phyloP scores from a whole-genome alignment of 768 basidiomycete species.

The Rickenella mellea region DNA sequence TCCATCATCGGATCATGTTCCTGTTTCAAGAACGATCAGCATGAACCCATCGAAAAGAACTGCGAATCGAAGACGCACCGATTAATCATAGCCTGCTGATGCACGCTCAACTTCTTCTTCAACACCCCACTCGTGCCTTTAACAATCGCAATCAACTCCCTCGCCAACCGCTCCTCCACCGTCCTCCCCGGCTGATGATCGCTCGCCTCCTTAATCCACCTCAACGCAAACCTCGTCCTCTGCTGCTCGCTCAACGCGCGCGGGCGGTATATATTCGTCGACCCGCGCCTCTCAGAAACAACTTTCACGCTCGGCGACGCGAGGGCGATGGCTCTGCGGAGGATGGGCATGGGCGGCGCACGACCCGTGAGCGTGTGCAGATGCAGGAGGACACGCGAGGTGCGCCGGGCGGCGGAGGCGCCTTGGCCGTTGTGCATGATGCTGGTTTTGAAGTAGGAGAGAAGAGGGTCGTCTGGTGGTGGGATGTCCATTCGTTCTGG shows the following conservation, averaged over 20 bases:
- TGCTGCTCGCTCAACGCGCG: slow-evolving; percentile 74
- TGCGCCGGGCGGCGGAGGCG: slow-evolving; percentile 44
- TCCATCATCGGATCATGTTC: no score
- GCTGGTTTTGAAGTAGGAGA: slow-evolving; percentile 53
- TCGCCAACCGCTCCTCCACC: slow-evolving; percentile 63
- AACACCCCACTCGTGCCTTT: slow-evolving; percentile 52
- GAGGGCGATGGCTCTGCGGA: slow-evolving; percentile 59
- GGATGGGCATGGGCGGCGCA: slow-evolving; percentile 69
- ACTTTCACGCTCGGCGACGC: slow-evolving; percentile 66
- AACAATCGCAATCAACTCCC: slow-evolving; percentile 68
- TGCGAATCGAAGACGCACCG: slow-evolving; percentile 48
- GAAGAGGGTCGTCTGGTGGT: slow-evolving; percentile 66
- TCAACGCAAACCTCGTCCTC: slow-evolving; percentile 57
- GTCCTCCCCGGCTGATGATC: slow-evolving; percentile 46
- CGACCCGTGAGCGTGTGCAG: slow-evolving; percentile 71
- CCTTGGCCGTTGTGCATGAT: slow-evolving; percentile 60
- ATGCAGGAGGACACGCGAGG: slow-evolving; percentile 55
- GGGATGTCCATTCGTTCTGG: slow-evolving; percentile 67
- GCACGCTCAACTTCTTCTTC: slow-evolving; percentile 50
- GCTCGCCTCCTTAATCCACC: slow-evolving; percentile 61
- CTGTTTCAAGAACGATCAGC: no score
- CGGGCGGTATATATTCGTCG: slow-evolving; percentile 60
- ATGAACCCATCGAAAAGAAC: no score
- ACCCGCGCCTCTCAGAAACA: slow-evolving; percentile 46
- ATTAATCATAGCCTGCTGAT: slow-evolving; percentile 66